Conservation (phyloP, 2,329 filamentous ascomycete species). For the Leptographium wingfieldii region DNA sequence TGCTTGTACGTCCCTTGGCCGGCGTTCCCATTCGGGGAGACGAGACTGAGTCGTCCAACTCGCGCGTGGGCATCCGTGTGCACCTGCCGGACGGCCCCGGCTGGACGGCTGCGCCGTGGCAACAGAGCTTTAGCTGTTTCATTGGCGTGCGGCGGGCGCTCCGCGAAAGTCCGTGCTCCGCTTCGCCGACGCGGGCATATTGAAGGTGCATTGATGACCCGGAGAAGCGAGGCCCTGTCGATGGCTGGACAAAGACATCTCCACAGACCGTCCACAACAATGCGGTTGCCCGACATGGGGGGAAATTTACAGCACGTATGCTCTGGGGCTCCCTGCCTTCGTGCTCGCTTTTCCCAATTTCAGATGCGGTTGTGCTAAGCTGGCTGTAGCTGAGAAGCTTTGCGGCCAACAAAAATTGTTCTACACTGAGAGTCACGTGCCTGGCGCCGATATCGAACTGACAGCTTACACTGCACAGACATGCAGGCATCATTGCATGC, state of each 20-base stretch:
- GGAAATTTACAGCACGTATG: background rate
- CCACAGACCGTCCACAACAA: constrained; percentile 47
- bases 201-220: constrained; percentile 15
- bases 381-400: background rate
- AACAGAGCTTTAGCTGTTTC: background rate
- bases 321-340: background rate
- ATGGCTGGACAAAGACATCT: constrained; percentile 49
- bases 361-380: background rate
- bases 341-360: background rate
- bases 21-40: background rate
- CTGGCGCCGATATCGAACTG: background rate
- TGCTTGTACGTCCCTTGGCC: constrained; percentile 6
- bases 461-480: background rate
- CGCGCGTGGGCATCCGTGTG: constrained; percentile 2
- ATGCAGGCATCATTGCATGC: background rate
- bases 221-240: constrained; percentile 26
- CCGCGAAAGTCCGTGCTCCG: background rate
- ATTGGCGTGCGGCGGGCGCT: background rate
- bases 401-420: background rate
- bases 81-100: background rate
- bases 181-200: background rate
- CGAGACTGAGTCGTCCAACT: constrained; percentile 4
- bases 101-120: background rate
- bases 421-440: background rate
- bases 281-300: constrained; percentile 17